Percentiles rank a stretch among this genome's conserved stretches.
phyloP scores from a whole-genome alignment of 106 monocot species.

The Vanilla planifolia region DNA sequence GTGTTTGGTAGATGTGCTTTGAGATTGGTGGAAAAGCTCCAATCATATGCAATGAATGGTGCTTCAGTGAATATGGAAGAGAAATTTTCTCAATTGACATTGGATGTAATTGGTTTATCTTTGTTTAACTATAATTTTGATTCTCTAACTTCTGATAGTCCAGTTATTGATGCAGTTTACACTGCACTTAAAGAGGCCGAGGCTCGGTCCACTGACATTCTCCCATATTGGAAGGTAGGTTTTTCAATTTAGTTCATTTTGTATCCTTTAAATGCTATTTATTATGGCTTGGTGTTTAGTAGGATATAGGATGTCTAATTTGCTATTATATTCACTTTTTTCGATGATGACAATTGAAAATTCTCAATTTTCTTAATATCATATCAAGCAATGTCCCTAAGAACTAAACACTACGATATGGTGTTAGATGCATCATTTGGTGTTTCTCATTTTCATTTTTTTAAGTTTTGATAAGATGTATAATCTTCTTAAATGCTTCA shows the following conservation, averaged over 20 bases:
- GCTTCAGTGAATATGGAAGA: conserved; percentile 87
- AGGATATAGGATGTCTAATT: too few relatives aligned
- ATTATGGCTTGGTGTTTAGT: too few relatives aligned
- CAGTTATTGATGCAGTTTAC: conserved; percentile 96
- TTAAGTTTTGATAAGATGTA: too few relatives aligned
- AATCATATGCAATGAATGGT: conserved; percentile 39
- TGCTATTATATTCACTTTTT: too few relatives aligned
- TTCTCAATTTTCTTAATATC: too few relatives aligned
- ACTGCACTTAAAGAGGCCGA: conserved; percentile 95
- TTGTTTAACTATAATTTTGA: conserved; percentile 98
- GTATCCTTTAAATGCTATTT: background rate
- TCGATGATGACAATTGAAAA: too few relatives aligned
- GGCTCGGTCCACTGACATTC: conserved; percentile 85
- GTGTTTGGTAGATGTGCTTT: conserved; percentile 84
- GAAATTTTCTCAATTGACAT: conserved; percentile 86
- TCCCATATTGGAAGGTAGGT: conserved; percentile 93
- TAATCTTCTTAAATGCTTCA: too few relatives aligned
- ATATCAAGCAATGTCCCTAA: too few relatives aligned
- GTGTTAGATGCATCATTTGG: too few relatives aligned
- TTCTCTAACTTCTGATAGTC: conserved; percentile 80
- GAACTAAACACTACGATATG: too few relatives aligned
- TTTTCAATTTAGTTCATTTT: background rate
- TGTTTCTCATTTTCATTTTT: too few relatives aligned
- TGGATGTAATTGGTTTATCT: conserved; percentile 91
- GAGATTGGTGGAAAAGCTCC: conserved; percentile 81